Evolutionary conservation across 306 rosid species (phyloP).

Genomic region (Clitoria ternatea): DNA sequence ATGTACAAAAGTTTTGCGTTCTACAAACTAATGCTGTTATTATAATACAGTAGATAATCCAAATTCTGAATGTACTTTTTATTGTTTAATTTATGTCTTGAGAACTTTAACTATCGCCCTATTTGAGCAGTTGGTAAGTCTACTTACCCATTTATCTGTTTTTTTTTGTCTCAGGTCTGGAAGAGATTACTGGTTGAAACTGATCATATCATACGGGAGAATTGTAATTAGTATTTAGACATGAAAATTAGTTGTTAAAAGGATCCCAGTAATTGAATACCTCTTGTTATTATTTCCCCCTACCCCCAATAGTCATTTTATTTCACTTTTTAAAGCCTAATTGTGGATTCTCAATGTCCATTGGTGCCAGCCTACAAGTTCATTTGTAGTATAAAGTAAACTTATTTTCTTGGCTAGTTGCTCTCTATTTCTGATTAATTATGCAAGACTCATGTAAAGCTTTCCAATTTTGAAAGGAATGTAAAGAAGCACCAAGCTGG

Average conservation of each 20-base stretch:
- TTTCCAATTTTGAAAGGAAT: neutral
- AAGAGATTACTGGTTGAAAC: conserved; percentile 1
- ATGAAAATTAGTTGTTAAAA: conserved; percentile 20
- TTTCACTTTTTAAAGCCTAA: neutral
- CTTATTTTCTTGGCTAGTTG: neutral
- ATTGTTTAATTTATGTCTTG: neutral
- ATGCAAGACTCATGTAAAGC: neutral
- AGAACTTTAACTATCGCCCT: neutral
- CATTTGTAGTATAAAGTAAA: neutral
- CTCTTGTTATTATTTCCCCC: neutral
- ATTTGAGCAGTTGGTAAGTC: neutral
- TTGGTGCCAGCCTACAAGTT: neutral
- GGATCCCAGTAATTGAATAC: conserved; percentile 17
- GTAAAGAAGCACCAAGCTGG: neutral
- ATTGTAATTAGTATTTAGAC: conserved; percentile 37
- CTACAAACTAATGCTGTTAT: neutral
- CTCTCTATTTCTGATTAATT: neutral
- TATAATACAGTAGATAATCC: neutral
- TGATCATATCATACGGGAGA: conserved; percentile 23
- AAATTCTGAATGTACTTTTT: neutral
- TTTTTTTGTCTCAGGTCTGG: neutral
- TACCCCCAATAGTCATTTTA: neutral
- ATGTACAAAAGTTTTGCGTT: neutral
- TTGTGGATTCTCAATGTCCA: conserved; percentile 9
- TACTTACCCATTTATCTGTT: neutral